Percentiles rank a stretch among this genome's conserved stretches.
Conservation (phyloP, 768 basidiomycete species). For the Termitomyces sp. region DNA sequence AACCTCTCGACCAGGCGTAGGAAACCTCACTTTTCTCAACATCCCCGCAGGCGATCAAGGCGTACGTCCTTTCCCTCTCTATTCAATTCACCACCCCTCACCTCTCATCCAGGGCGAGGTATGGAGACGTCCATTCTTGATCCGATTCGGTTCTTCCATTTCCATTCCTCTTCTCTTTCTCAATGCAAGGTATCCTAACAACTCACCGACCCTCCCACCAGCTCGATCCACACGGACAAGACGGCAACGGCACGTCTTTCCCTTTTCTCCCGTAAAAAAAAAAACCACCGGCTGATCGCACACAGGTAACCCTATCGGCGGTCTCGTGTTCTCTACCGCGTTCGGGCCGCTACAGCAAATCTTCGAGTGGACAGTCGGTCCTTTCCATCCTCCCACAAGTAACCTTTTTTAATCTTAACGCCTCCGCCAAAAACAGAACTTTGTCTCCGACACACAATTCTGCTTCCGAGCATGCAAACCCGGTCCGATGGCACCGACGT, state of each 20-base stretch:
- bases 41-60: constrained; percentile 54
- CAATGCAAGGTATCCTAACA: not conserved
- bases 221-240: constrained; percentile 66
- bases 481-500: constrained; percentile 38
- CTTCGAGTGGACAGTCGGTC: constrained; percentile 67
- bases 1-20: constrained; percentile 38
- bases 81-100: not conserved
- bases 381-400: not conserved
- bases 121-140: not conserved
- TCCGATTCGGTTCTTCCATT: not conserved
- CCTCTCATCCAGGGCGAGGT: constrained; percentile 19
- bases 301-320: constrained; percentile 54
- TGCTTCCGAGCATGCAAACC: constrained; percentile 72
- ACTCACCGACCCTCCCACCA: constrained; percentile 19
- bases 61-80: constrained; percentile 25
- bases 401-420: too few species aligned
- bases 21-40: constrained; percentile 63
- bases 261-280: not conserved
- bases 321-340: constrained; percentile 69
- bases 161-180: not conserved
- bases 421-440: constrained; percentile 38
- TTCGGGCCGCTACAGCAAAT: constrained; percentile 56
- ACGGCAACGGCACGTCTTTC: constrained; percentile 43
- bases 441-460: constrained; percentile 54
- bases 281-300: not conserved